A percentile compares a stretch with the other conserved stretches of the same genome.
Conservation (phyloP, 2,329 filamentous ascomycete species). For the Clarireedia paspali region DNA sequence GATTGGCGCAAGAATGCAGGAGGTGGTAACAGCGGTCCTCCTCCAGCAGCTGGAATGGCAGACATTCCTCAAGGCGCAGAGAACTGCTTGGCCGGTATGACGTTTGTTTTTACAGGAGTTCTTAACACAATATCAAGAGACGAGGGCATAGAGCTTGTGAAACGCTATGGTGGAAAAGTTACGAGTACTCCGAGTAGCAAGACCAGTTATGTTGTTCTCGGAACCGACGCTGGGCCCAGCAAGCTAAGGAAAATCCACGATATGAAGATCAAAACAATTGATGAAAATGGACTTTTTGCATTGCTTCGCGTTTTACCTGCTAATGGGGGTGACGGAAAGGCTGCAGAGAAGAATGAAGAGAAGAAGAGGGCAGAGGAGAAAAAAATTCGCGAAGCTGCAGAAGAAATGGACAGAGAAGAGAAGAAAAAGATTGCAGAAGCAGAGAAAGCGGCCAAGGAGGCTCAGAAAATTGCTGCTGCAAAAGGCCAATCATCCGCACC, state of each 20-base stretch:
- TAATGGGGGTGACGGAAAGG: slow-evolving; percentile 80
- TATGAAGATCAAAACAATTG: slow-evolving; percentile 79
- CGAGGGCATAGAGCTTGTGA: slow-evolving; percentile 78
- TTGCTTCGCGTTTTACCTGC: slow-evolving; percentile 75
- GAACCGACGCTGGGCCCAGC: slow-evolving; percentile 83
- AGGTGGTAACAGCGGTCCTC: slow-evolving; percentile 54
- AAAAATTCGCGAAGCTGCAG: slow-evolving; percentile 71
- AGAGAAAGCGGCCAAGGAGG: slow-evolving; percentile 40
- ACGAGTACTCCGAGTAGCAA: slow-evolving; percentile 81
- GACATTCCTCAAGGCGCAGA: slow-evolving; percentile 78
- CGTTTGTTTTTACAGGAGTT: slow-evolving; percentile 92
- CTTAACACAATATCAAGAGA: slow-evolving; percentile 74
- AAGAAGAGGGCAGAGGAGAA: slow-evolving; percentile 81
- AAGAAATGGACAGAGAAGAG: slow-evolving; percentile 81
- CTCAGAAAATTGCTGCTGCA: slow-evolving; percentile 24
- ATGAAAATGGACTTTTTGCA: slow-evolving; percentile 85
- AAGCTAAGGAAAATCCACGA: slow-evolving; percentile 83
- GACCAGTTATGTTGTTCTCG: slow-evolving; percentile 88
- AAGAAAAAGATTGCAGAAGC: slow-evolving; percentile 46
- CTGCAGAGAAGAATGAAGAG: slow-evolving; percentile 74
- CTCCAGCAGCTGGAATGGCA: slow-evolving; percentile 53
- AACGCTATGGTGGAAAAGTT: slow-evolving; percentile 89
- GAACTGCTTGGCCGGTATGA: slow-evolving; percentile 82
- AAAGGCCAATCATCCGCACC: slow-evolving; percentile 30
- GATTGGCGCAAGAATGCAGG: slow-evolving; percentile 62